phyloP scores from a whole-genome alignment of 495 filamentous ascomycete species.

The Podospora comata region DNA sequence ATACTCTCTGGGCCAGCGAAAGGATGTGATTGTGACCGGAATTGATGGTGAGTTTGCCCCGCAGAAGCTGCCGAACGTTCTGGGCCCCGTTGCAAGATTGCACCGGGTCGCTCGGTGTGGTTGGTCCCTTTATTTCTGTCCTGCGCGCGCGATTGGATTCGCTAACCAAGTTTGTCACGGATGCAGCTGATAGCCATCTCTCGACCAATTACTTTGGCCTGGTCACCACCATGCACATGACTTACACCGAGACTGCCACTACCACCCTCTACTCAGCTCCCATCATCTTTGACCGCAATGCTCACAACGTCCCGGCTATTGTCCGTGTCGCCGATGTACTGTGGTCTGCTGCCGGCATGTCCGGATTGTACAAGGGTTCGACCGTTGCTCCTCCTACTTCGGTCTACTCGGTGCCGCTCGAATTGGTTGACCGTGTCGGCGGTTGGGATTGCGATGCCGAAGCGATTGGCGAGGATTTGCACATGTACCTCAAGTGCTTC shows the following conservation, averaged over 20 bases:
- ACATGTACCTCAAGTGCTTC: slow-evolving; percentile 75
- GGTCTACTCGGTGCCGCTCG: slow-evolving; percentile 64
- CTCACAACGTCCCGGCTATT: slow-evolving; percentile 60
- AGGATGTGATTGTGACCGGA: slow-evolving; percentile 63
- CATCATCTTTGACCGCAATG: slow-evolving; percentile 71
- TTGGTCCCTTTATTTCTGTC: neutral
- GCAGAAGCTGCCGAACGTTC: slow-evolving; percentile 3
- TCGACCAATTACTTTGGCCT: slow-evolving; percentile 60
- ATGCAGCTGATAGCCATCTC: slow-evolving; percentile 65
- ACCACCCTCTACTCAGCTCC: slow-evolving; percentile 63
- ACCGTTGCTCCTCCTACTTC: slow-evolving; percentile 63
- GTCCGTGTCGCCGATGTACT: slow-evolving; percentile 66
- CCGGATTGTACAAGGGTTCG: slow-evolving; percentile 58
- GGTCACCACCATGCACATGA: slow-evolving; percentile 57
- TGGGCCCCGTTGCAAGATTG: slow-evolving; percentile 5
- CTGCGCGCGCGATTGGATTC: slow-evolving; percentile 16
- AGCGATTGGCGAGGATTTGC: slow-evolving; percentile 68
- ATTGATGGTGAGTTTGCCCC: slow-evolving; percentile 58
- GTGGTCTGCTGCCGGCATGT: slow-evolving; percentile 64
- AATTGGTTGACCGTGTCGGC: slow-evolving; percentile 59
- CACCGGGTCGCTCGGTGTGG: slow-evolving; percentile 7
- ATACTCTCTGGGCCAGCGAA: slow-evolving; percentile 47
- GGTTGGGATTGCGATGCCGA: slow-evolving; percentile 65
- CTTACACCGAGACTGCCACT: slow-evolving; percentile 50
- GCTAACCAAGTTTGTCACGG: slow-evolving; percentile 29